Conservation (phyloP, 2,329 filamentous ascomycete genomes). For the Pseudovirgaria hyperparasitica region DNA sequence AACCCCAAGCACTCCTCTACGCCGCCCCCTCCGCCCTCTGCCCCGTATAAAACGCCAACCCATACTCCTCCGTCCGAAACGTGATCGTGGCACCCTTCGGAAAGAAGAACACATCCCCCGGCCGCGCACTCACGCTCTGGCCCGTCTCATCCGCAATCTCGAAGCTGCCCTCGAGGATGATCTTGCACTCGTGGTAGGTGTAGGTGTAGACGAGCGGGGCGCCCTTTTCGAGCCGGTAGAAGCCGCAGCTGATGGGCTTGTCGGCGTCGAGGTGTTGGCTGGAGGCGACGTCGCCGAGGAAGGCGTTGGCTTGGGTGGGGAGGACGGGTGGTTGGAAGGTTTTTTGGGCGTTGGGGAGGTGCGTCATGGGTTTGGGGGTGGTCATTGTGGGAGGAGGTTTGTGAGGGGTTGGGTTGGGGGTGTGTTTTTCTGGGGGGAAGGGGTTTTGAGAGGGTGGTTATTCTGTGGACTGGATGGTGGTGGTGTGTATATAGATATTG, state of each 20-base stretch:
- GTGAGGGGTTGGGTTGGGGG: constrained; percentile 1
- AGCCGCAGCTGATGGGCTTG: constrained; percentile 49
- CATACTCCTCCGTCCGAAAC: constrained; percentile 49
- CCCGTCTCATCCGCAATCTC: constrained; percentile 52
- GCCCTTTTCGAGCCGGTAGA: constrained; percentile 57
- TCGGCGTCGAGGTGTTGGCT: constrained; percentile 43
- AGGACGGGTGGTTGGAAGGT: constrained; percentile 2
- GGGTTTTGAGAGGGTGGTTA: too few species aligned
- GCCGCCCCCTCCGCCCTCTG: constrained; percentile 23
- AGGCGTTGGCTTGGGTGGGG: too few species aligned
- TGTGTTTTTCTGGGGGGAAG: background rate
- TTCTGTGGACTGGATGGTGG: too few species aligned
- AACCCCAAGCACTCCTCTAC: constrained; percentile 3
- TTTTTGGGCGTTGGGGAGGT: constrained; percentile 8
- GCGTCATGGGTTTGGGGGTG: constrained; percentile 1
- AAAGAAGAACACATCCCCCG: constrained; percentile 58
- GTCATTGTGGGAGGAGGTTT: constrained; percentile 1
- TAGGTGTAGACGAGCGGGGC: constrained; percentile 56
- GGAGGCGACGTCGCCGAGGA: too few species aligned
- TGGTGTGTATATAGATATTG: too few species aligned
- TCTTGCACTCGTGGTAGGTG: constrained; percentile 62
- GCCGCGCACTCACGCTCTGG: constrained; percentile 43
- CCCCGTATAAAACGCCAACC: constrained; percentile 44
- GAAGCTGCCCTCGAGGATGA: constrained; percentile 55
- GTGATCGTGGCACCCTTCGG: constrained; percentile 54